Evolutionary conservation across 768 basidiomycete species (phyloP).

Genomic region (Tylopilus cervinicoccineus): DNA sequence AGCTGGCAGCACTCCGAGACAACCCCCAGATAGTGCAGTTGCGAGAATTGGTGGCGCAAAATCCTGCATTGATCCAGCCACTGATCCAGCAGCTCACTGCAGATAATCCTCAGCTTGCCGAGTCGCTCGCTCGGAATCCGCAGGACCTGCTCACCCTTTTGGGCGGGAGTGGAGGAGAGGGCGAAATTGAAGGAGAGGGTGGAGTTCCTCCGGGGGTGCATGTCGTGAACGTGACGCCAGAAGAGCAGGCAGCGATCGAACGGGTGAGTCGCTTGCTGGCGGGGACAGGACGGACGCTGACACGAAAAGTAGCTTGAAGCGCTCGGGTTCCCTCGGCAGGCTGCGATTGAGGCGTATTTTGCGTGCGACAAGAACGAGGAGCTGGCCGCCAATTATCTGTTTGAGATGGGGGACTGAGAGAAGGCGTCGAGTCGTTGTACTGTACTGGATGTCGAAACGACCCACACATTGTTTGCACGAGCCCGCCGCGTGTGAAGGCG

Average conservation of each 20-base stretch:
- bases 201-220: conserved; percentile 28
- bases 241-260: conserved; percentile 86
- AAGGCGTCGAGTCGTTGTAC: not conserved
- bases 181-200: conserved; percentile 38
- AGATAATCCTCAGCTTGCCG: conserved; percentile 72
- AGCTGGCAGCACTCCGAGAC: conserved; percentile 52
- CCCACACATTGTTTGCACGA: conserved; percentile 29
- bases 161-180: conserved; percentile 40
- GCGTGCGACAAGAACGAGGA: conserved; percentile 98
- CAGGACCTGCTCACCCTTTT: conserved; percentile 63
- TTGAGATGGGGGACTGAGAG: conserved; percentile 43
- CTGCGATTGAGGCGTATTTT: conserved; percentile 87
- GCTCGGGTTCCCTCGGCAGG: conserved; percentile 81
- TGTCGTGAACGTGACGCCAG: conserved; percentile 73
- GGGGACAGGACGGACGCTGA: conserved; percentile 1
- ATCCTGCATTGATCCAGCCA: conserved; percentile 76
- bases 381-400: conserved; percentile 89
- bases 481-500: conserved; percentile 25
- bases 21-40: conserved; percentile 69
- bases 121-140: conserved; percentile 67
- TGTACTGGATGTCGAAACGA: not conserved
- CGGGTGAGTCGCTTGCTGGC: conserved; percentile 55
- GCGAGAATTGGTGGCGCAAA: conserved; percentile 65
- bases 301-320: conserved; percentile 62
- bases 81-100: conserved; percentile 78